Percentiles rank a stretch among this genome's conserved stretches.
phyloP scores from a whole-genome alignment of 495 filamentous ascomycete species.

The Penicillium nucicola region DNA sequence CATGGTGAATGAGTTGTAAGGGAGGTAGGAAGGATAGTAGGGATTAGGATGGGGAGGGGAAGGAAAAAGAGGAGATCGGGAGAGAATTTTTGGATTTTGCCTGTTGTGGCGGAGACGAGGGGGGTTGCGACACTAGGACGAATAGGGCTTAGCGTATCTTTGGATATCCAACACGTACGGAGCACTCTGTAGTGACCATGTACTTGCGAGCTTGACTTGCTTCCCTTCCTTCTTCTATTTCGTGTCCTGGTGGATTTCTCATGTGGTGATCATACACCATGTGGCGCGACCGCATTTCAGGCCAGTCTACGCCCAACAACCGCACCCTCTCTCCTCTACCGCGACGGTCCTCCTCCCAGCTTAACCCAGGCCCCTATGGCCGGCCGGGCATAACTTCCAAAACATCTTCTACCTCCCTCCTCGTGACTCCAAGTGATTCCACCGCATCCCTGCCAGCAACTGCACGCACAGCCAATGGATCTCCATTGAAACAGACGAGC shows the following conservation, averaged over 20 bases:
- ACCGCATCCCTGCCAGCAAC: slow-evolving; percentile 65
- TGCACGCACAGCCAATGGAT: slow-evolving; percentile 61
- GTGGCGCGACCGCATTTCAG: slow-evolving; percentile 87
- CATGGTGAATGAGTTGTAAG: slow-evolving; percentile 35
- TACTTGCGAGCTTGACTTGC: neutral
- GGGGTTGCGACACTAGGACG: neutral
- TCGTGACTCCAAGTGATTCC: slow-evolving; percentile 65
- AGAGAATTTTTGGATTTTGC: slow-evolving; percentile 2
- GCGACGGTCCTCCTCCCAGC: slow-evolving; percentile 53
- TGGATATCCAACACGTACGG: neutral
- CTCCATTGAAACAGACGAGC: slow-evolving; percentile 56
- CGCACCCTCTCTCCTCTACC: slow-evolving; percentile 70
- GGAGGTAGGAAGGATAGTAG: slow-evolving; percentile 8
- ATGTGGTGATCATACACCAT: slow-evolving; percentile 40
- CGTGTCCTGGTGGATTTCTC: neutral
- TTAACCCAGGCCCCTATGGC: slow-evolving; percentile 37
- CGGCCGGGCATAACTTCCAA: slow-evolving; percentile 61
- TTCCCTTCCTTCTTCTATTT: neutral
- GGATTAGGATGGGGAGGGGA: slow-evolving; percentile 14
- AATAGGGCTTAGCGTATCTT: slow-evolving; percentile 27
- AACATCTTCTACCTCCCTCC: slow-evolving; percentile 64
- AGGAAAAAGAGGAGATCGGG: slow-evolving; percentile 19
- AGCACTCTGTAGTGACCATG: neutral
- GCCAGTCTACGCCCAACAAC: slow-evolving; percentile 60
- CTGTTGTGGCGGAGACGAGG: too few relatives aligned